Evolutionary conservation across 2,329 filamentous ascomycete genomes (phyloP).

Genomic region (Chalaropsis thielavioides): DNA sequence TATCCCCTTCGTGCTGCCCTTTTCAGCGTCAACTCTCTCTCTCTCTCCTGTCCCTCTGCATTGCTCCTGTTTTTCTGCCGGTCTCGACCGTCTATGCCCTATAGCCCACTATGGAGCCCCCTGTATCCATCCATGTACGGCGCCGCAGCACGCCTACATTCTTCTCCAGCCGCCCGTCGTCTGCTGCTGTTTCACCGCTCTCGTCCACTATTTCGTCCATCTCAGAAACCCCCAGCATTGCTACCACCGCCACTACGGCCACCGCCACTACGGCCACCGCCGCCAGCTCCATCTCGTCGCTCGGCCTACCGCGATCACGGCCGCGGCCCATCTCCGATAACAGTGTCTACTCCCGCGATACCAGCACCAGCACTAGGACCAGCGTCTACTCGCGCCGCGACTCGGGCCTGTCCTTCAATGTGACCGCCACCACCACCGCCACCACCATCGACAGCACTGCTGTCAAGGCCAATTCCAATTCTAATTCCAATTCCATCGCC

Average conservation of each 20-base stretch:
- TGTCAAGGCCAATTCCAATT: background rate
- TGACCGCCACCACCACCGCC: slow-evolving; percentile 20
- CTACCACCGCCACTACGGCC: background rate
- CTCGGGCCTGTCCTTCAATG: slow-evolving; percentile 33
- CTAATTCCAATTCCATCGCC: slow-evolving; percentile 24
- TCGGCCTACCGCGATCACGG: background rate
- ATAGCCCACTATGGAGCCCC: background rate
- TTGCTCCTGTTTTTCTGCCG: background rate
- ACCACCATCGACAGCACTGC: slow-evolving; percentile 23
- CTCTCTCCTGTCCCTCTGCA: background rate
- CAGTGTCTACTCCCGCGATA: slow-evolving; percentile 23
- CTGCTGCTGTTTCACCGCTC: background rate
- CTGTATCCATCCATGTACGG: slow-evolving; percentile 2
- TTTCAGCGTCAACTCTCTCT: background rate
- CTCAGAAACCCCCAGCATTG: slow-evolving; percentile 11
- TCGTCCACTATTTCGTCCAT: slow-evolving; percentile 12
- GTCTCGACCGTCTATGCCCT: background rate
- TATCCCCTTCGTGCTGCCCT: background rate
- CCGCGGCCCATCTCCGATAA: slow-evolving; percentile 18
- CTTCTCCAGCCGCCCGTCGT: slow-evolving; percentile 2
- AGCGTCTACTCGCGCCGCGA: slow-evolving; percentile 28
- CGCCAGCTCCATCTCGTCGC: background rate
- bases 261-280: background rate
- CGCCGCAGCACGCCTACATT: slow-evolving; percentile 8
- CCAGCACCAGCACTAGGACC: no score